phyloP scores from a whole-genome alignment of 306 rosid genomes.

The Dryas alaskensis region DNA sequence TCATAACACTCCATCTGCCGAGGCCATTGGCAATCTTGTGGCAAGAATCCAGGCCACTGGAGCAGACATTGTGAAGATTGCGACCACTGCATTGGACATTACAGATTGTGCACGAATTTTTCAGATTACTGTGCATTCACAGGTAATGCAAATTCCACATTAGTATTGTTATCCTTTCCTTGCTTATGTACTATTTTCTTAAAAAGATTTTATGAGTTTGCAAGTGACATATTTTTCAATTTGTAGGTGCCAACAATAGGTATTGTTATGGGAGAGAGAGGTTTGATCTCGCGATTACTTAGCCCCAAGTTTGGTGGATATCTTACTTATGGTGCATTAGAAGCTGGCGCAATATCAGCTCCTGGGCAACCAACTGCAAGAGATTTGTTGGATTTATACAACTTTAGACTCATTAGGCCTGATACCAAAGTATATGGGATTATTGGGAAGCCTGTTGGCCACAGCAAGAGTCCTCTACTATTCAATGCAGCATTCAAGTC shows the following conservation, averaged over 20 bases:
- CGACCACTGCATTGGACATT: slow-evolving; percentile 42
- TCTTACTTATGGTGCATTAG: slow-evolving; percentile 44
- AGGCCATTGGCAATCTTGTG: slow-evolving; percentile 39
- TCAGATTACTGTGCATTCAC: slow-evolving; percentile 41
- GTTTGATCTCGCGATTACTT: slow-evolving; percentile 39
- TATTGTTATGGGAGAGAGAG: slow-evolving; percentile 44
- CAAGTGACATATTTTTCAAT: slow-evolving; percentile 7
- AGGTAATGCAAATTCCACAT: slow-evolving; percentile 21
- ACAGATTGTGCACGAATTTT: slow-evolving; percentile 45
- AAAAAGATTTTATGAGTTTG: neutral
- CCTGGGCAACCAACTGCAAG: slow-evolving; percentile 42
- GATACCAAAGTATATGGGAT: slow-evolving; percentile 46
- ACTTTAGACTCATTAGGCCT: slow-evolving; percentile 39
- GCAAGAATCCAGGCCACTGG: slow-evolving; percentile 45
- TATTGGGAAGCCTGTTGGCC: slow-evolving; percentile 51
- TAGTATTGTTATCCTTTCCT: neutral
- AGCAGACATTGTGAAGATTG: slow-evolving; percentile 47
- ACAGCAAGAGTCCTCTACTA: slow-evolving; percentile 52
- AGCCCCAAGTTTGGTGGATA: slow-evolving; percentile 49
- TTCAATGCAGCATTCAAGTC: slow-evolving; percentile 48
- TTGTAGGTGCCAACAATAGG: slow-evolving; percentile 41
- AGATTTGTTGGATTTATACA: slow-evolving; percentile 41
- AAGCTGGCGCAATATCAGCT: slow-evolving; percentile 32
- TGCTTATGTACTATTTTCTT: neutral
- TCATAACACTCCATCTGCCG: slow-evolving; percentile 42